Percentiles rank a stretch among this genome's conserved stretches.
Evolutionary conservation across 2,329 filamentous ascomycete species (phyloP).

Genomic region (Paracamarosporium sp.): DNA sequence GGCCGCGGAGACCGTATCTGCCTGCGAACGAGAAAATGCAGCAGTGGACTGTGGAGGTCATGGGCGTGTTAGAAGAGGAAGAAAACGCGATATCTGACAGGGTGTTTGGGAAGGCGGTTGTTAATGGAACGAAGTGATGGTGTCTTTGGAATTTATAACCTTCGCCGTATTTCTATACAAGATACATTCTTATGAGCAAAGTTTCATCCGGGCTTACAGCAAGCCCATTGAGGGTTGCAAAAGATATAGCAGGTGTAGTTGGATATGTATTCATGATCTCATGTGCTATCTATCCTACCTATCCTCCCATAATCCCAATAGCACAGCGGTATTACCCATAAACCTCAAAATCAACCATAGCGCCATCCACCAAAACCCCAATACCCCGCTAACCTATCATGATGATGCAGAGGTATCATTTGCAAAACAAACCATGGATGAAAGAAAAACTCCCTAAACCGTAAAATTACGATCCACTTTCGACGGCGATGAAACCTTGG

Average conservation of each 20-base stretch:
- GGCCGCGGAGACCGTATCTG: conserved; percentile 54
- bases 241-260: not conserved
- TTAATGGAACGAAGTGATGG: not conserved
- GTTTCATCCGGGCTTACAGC: too few relatives aligned
- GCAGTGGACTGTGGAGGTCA: conserved; percentile 53
- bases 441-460: not conserved
- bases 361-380: not conserved
- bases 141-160: too few relatives aligned
- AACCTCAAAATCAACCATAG: not conserved
- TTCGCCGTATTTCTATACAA: too few relatives aligned
- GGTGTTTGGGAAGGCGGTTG: not conserved
- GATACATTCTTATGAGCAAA: too few relatives aligned
- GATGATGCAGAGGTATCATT: conserved; percentile 11
- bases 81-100: conserved; percentile 27
- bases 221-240: not conserved
- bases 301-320: not conserved
- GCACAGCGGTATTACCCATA: not conserved
- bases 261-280: not conserved
- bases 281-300: not conserved
- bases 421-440: not conserved
- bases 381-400: conserved; percentile 6
- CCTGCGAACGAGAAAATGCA: conserved; percentile 47
- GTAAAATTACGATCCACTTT: not conserved
- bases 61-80: conserved; percentile 44
- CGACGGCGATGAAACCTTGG: not conserved